Conservation (phyloP, 2,329 filamentous ascomycete species). For the Zasmidium cellare region DNA sequence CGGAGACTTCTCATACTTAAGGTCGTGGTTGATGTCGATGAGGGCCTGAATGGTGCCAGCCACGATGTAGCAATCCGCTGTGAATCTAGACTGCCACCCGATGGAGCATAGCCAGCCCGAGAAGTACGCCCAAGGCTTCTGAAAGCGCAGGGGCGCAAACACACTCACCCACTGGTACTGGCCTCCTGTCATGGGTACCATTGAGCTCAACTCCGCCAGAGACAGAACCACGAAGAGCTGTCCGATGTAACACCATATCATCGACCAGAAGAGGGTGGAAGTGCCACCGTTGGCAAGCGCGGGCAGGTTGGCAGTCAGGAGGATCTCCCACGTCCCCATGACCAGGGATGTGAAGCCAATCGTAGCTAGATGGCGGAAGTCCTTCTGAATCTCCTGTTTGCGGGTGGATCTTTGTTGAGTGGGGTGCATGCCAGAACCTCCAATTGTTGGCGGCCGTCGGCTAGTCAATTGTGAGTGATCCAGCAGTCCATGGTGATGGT, state of each 20-base stretch:
- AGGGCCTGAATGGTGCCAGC: slow-evolving; percentile 49
- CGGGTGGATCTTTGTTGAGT: neutral
- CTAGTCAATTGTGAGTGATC: too few relatives aligned
- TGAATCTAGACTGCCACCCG: slow-evolving; percentile 47
- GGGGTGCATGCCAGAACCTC: neutral
- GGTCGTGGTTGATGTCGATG: slow-evolving; percentile 43
- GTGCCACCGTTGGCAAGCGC: slow-evolving; percentile 29
- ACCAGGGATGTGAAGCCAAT: slow-evolving; percentile 49
- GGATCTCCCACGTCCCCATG: slow-evolving; percentile 54
- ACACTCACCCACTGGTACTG: slow-evolving; percentile 40
- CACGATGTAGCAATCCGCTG: slow-evolving; percentile 45
- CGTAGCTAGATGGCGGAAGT: slow-evolving; percentile 25
- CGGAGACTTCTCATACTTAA: slow-evolving; percentile 2
- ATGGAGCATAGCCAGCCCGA: slow-evolving; percentile 37
- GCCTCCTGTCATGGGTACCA: slow-evolving; percentile 31
- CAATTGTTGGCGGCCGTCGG: too few relatives aligned
- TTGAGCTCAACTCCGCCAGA: slow-evolving; percentile 37
- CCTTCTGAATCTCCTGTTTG: slow-evolving; percentile 24
- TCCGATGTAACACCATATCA: slow-evolving; percentile 28
- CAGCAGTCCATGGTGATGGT: neutral
- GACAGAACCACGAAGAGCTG: slow-evolving; percentile 35
- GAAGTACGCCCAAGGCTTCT: slow-evolving; percentile 48
- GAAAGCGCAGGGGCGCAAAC: slow-evolving; percentile 43
- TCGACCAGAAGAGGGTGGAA: slow-evolving; percentile 33
- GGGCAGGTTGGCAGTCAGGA: slow-evolving; percentile 25